Conservation (phyloP, 2,329 filamentous ascomycete species). For the Colletotrichum horii region DNA sequence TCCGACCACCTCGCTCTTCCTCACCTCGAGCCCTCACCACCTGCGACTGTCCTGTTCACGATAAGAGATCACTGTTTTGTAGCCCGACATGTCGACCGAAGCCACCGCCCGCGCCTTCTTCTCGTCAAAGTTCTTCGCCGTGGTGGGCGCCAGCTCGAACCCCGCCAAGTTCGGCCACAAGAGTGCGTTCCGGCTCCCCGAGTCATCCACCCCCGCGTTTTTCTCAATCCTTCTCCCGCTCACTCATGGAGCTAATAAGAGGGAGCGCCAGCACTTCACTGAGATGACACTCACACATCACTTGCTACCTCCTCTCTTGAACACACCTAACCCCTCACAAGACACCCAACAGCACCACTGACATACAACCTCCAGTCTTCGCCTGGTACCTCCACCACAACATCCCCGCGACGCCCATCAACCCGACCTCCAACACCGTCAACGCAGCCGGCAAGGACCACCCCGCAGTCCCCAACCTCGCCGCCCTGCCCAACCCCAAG, state of each 20-base stretch:
- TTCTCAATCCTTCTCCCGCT: background rate
- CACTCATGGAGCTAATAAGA: background rate
- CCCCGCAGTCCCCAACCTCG: constrained; percentile 68
- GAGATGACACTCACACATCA: accelerated
- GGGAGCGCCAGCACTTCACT: background rate
- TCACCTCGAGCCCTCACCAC: background rate
- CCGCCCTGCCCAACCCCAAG: constrained; percentile 67
- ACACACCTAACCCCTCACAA: background rate
- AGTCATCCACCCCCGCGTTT: background rate
- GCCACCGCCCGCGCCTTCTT: constrained; percentile 81
- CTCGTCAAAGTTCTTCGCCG: constrained; percentile 78
- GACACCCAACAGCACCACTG: background rate
- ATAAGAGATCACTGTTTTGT: background rate
- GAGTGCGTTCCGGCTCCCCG: constrained; percentile 54
- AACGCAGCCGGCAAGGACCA: constrained; percentile 55
- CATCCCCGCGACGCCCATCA: constrained; percentile 82
- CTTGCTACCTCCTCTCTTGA: background rate
- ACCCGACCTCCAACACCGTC: constrained; percentile 73
- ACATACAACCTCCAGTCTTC: constrained; percentile 65
- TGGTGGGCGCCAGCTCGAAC: constrained; percentile 88
- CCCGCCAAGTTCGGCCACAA: constrained; percentile 87
- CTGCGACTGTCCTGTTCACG: background rate
- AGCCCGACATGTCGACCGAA: constrained; percentile 65
- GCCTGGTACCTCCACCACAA: constrained; percentile 83
- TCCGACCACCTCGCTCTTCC: constrained; percentile 10